Evolutionary conservation across 2,329 filamentous ascomycete species (phyloP).

Genomic region (Aspergillus ruber): DNA sequence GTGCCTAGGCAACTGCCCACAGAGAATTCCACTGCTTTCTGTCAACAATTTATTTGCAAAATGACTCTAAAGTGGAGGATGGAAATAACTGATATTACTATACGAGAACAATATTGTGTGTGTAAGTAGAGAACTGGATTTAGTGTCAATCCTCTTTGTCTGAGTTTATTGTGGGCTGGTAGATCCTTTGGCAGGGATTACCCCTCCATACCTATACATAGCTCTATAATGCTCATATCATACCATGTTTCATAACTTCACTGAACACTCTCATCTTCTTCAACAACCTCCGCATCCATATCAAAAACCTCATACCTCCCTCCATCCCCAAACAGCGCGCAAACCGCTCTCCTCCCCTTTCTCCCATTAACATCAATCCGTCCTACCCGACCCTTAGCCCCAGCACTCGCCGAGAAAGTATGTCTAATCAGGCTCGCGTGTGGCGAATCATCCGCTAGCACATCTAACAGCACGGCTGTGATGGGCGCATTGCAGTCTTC

Average conservation of each 20-base stretch:
- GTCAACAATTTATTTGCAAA: no score
- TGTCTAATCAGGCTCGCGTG: slow-evolving; percentile 35
- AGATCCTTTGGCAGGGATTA: no score
- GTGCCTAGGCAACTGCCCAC: slow-evolving; percentile 26
- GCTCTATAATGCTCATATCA: slow-evolving; percentile 13
- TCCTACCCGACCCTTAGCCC: slow-evolving; percentile 42
- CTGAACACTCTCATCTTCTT: slow-evolving; percentile 16
- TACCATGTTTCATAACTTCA: background rate
- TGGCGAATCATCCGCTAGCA: slow-evolving; percentile 10
- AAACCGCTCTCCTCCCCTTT: slow-evolving; percentile 46
- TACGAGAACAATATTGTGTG: no score
- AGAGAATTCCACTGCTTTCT: background rate
- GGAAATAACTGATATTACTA: no score
- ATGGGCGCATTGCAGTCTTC: slow-evolving; percentile 1
- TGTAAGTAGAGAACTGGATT: no score
- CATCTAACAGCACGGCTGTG: slow-evolving; percentile 11
- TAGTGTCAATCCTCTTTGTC: no score
- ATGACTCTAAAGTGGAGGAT: no score
- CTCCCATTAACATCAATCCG: slow-evolving; percentile 51
- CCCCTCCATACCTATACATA: slow-evolving; percentile 10
- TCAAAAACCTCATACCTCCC: slow-evolving; percentile 53
- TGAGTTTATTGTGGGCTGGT: no score
- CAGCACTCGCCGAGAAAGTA: slow-evolving; percentile 36
- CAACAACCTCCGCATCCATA: slow-evolving; percentile 41
- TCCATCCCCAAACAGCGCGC: slow-evolving; percentile 49